Conservation (phyloP, 176 grass and related monocot species). For the Rhipidocladum racemiflorum region DNA sequence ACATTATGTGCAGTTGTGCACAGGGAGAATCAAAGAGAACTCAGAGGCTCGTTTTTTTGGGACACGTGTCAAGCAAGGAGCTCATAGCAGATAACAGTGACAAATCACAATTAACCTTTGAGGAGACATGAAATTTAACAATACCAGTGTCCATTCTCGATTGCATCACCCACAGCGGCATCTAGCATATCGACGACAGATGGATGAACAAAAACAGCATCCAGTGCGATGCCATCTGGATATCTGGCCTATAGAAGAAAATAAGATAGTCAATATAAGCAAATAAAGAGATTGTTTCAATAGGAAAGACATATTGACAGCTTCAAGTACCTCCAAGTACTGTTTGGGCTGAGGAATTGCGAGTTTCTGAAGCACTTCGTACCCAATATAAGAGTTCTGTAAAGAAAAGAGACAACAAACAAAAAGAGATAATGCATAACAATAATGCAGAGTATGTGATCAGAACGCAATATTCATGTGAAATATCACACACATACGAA, state of each 20-base stretch:
- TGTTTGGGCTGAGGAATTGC: slow-evolving; percentile 93
- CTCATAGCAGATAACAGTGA: slow-evolving; percentile 14
- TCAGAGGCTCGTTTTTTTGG: background rate
- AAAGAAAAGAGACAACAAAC: slow-evolving; percentile 31
- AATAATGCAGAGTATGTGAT: slow-evolving; percentile 14
- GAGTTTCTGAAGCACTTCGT: slow-evolving; percentile 90
- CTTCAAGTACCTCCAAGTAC: slow-evolving; percentile 79
- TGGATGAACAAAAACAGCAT: slow-evolving; percentile 87
- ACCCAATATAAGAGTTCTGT: slow-evolving; percentile 96
- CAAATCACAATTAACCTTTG: background rate
- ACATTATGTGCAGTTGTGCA: background rate
- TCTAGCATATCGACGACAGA: slow-evolving; percentile 95
- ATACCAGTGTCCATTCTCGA: slow-evolving; percentile 88
- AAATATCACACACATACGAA: background rate
- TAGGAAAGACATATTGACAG: slow-evolving; percentile 6
- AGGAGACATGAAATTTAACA: slow-evolving; percentile 24
- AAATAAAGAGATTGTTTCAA: slow-evolving; percentile 15
- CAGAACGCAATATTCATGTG: background rate
- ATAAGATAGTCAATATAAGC: slow-evolving; percentile 18
- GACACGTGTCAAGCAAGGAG: background rate
- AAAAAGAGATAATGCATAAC: slow-evolving; percentile 11
- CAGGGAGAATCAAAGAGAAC: background rate
- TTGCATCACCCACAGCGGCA: slow-evolving; percentile 76
- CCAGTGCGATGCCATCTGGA: slow-evolving; percentile 89
- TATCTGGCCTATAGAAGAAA: slow-evolving; percentile 68